A percentile compares a stretch with the other conserved stretches of the same genome.
These are phyloP conservation scores for Mariannaea sp. DNA, from an alignment of 2,329 filamentous ascomycete genomes.

Conservation along the genomic window DNA sequence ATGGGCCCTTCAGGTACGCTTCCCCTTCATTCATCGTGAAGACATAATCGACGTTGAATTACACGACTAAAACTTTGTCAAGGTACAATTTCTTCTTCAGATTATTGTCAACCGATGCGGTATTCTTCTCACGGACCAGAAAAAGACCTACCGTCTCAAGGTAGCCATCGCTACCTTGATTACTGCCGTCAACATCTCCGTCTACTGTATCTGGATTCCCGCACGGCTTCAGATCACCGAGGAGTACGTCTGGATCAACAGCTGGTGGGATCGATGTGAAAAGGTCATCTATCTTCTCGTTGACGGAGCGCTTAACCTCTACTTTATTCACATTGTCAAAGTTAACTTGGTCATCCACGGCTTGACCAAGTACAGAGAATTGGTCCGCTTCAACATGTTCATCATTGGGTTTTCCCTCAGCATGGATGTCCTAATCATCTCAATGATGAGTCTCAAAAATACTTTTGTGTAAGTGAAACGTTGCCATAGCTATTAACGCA, in stretches of 20 bases:
- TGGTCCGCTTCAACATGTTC: conserved; percentile 38
- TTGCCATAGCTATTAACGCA: not conserved
- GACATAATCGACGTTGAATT: not conserved
- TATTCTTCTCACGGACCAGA: conserved; percentile 31
- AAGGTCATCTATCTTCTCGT: conserved; percentile 39
- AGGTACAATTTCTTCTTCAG: conserved; percentile 35
- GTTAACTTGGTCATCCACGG: conserved; percentile 30
- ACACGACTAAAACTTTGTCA: not conserved
- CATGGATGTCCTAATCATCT: conserved; percentile 37
- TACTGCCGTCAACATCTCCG: conserved; percentile 36
- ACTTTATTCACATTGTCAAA: conserved; percentile 35
- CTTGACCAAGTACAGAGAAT: conserved; percentile 32
- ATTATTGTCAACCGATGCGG: conserved; percentile 37
- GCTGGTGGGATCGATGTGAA: conserved; percentile 37
- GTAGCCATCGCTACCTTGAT: conserved; percentile 28
- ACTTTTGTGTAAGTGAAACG: conserved; percentile 33
- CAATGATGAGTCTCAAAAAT: conserved; percentile 39
- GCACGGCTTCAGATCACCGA: conserved; percentile 33
- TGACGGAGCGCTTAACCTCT: conserved; percentile 31
- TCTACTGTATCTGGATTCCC: conserved; percentile 37
- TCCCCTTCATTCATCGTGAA: not conserved
- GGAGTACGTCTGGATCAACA: conserved; percentile 33
- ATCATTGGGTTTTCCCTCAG: conserved; percentile 37
- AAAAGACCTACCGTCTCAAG: conserved; percentile 28
- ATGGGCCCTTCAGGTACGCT: conserved; percentile 35